Base-by-base conservation (phyloP, 1,284 basidiomycete genomes). In the Pseudomicrostroma phylloplanum region DNA sequence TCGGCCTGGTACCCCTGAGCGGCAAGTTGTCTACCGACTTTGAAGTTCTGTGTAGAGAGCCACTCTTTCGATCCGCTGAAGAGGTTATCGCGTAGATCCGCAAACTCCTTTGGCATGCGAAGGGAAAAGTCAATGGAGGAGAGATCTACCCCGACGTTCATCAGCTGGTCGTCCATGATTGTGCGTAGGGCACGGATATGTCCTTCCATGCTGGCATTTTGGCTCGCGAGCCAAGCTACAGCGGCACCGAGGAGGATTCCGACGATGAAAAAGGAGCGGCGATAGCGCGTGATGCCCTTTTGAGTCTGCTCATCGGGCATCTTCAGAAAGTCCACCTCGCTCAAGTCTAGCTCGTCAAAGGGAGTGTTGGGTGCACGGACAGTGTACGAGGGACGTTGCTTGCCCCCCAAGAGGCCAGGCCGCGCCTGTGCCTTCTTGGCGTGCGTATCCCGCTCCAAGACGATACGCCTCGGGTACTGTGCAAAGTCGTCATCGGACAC, bases 41-140 rank as follows among this genome's bases (percentile, higher is more conserved):
- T 59, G 51, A 78, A 78, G 59, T 78, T 76, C 21, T 70, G 69
- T 57, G 70, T 74, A 62, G 72, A 70, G 55, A 74, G 70, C 76
- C 74, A 76, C 26, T 72, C 68, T 21, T 69, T 49, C 6, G 77
- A 70, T 11, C 62, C 42, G 1, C 63, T 61, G 58, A 76, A 74
- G 25, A 78, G 60, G 17, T 69, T 68, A 26, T 77, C 76, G 17
- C 74, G 67, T 43, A 75, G 64, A 17, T 76, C 69, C 8, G 68
- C 68, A 51, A 77, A 70, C 36, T 77, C 76, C 25, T 66, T 67
- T 6, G 76, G 74, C 58, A 77, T 60, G 25, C 55, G 48, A n/a
- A 65, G 57, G 56, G 69, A 62, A n/a, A 71, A 63, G 59, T 74
- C 69, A 57, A 75, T 56, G 2, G 65, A 67, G 15, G 69, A 65